phyloP scores from a whole-genome alignment of 1,284 basidiomycete species.

The Neolentinus lepideus region DNA sequence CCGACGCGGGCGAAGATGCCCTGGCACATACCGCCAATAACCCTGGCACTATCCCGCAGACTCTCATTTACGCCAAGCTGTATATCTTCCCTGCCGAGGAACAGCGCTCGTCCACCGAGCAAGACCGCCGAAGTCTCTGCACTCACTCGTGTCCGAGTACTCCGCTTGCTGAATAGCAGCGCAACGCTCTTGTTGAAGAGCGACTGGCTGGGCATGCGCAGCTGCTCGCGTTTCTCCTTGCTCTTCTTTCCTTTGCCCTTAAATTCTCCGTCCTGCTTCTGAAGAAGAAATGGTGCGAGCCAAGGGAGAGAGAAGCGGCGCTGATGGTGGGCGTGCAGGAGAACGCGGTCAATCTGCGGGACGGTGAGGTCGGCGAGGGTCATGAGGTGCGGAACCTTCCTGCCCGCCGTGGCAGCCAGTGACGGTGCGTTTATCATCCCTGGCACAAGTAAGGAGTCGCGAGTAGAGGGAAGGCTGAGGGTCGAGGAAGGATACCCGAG shows the following conservation, averaged over 20 bases:
- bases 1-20: slow-evolving; percentile 97
- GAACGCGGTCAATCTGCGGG: slow-evolving; percentile 58
- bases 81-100: slow-evolving; percentile 89
- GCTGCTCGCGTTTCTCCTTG: slow-evolving; percentile 15
- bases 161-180: slow-evolving; percentile 88
- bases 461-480: too few species aligned
- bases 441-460: too few species aligned
- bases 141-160: slow-evolving; percentile 87
- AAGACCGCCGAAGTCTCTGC: slow-evolving; percentile 76
- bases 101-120: slow-evolving; percentile 88
- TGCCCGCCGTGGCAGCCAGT: too few species aligned
- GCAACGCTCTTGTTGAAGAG: slow-evolving; percentile 82
- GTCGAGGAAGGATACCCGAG: too few species aligned
- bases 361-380: slow-evolving; percentile 78
- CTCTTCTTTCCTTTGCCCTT: background rate
- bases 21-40: slow-evolving; percentile 92
- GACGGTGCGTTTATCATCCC: too few species aligned
- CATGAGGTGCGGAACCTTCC: slow-evolving; percentile 62
- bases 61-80: slow-evolving; percentile 96
- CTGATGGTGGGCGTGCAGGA: slow-evolving; percentile 56
- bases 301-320: slow-evolving; percentile 55
- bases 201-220: slow-evolving; percentile 61
- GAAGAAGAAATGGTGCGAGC: slow-evolving; percentile 27
- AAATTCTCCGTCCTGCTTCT: slow-evolving; percentile 26
- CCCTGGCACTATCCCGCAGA: slow-evolving; percentile 77